Base-by-base conservation (phyloP, 2,329 filamentous ascomycete genomes). In the Didymella arachidicola region DNA sequence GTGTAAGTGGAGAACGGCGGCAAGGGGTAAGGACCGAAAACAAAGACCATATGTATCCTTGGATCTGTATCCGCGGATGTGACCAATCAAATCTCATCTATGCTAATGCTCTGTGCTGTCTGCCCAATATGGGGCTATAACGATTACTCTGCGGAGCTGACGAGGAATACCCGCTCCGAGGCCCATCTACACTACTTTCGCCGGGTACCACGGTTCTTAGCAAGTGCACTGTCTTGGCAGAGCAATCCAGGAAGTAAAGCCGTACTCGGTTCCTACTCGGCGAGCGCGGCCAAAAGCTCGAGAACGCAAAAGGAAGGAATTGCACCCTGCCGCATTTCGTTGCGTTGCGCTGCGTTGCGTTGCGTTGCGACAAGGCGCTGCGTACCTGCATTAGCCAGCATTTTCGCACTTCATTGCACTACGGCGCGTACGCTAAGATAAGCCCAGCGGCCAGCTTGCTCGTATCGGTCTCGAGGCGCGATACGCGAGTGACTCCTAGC, bases 351-450 rank as follows among this genome's bases (percentile, higher is more conserved):
- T n/a, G n/a, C n/a, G n/a, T n/a, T n/a, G n/a, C n/a, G n/a, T n/a
- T 22, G 2, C 22, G 22, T 4, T 47, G 43, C 30, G 43, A 22
- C 22, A 22, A 22, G 3, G 44, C 44, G 36, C 34, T 34, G 38
- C 39, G 53, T 49, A 56, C 53, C 53, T 56, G 53, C 53, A 42
- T 55, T 49, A 43, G 22, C 32, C 22, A 6, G 16, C 18, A 22
- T 22, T 22, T 22, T n/a, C 44, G 7, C 18, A 39, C 36, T 19
- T 18, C 30, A 14, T 36, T 36, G 27, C 16, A 25, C 47, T 6
- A 25, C 22, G 22, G 19, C 22, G 16, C 22, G 16, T 27, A 2
- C 52, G 36, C 44, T 48, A 47, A 43, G 25, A 36, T 11, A 22
- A 11, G 4, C 38, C 32, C 29, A 45, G 25, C 41, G n/a, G 14